These are phyloP conservation scores for Pseudogymnoascus pannorum DNA, from an alignment of 2,329 filamentous ascomycete genomes.

Conservation along the genomic window DNA sequence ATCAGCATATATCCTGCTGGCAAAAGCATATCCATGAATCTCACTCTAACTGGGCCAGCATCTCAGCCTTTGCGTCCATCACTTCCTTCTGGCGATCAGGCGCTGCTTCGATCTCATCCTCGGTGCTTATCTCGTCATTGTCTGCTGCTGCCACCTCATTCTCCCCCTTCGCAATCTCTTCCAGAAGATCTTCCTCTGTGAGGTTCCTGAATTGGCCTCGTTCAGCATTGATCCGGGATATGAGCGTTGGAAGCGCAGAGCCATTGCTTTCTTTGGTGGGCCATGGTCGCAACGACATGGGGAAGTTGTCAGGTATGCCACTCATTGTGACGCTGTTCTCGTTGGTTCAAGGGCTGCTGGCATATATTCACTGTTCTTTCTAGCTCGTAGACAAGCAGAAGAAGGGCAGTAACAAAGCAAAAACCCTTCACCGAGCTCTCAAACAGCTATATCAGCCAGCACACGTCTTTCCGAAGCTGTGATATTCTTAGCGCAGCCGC, in stretches of 20 bases:
- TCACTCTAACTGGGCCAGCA: slow-evolving; percentile 52
- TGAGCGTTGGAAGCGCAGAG: slow-evolving; percentile 63
- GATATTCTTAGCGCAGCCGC: slow-evolving; percentile 2
- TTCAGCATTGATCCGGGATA: slow-evolving; percentile 69
- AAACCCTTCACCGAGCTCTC: neutral
- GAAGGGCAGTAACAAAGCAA: neutral
- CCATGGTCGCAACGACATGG: slow-evolving; percentile 58
- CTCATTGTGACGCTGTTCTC: slow-evolving; percentile 18
- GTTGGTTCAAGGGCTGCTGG: neutral
- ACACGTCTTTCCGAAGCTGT: neutral
- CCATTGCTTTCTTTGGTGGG: slow-evolving; percentile 49
- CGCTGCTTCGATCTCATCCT: slow-evolving; percentile 40
- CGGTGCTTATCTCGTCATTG: slow-evolving; percentile 41
- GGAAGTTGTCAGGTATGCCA: slow-evolving; percentile 35
- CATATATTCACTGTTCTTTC: neutral
- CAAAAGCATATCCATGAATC: slow-evolving; percentile 17
- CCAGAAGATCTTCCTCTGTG: slow-evolving; percentile 63
- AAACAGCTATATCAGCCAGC: neutral
- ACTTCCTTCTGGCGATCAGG: slow-evolving; percentile 31
- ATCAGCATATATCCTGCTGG: slow-evolving; percentile 6
- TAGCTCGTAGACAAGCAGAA: neutral
- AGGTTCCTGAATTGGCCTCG: slow-evolving; percentile 77
- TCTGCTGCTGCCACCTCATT: slow-evolving; percentile 28
- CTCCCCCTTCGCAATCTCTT: slow-evolving; percentile 52
- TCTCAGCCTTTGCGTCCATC: slow-evolving; percentile 45